Conservation (phyloP, 495 filamentous ascomycete genomes). For the Trichoderma asperelloides region DNA sequence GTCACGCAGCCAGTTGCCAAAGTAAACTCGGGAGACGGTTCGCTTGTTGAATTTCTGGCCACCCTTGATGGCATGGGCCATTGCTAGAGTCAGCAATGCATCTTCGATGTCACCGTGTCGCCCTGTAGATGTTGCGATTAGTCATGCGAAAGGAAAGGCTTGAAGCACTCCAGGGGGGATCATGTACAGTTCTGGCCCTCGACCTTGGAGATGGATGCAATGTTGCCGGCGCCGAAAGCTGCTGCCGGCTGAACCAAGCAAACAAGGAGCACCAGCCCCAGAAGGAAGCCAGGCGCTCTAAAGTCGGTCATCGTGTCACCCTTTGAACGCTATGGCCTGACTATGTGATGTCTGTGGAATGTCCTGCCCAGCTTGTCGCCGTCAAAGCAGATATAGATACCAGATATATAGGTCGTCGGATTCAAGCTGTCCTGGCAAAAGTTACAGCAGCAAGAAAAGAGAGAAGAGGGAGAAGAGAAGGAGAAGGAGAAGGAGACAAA, state of each 20-base stretch:
- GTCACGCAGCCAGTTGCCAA: constrained; percentile 88
- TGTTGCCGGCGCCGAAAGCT: constrained; percentile 86
- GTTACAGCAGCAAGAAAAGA: not conserved
- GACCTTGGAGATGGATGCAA: constrained; percentile 62
- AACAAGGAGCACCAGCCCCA: constrained; percentile 46
- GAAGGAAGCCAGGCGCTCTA: constrained; percentile 33
- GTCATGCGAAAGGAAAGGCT: not conserved
- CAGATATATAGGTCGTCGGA: not conserved
- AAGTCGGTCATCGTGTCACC: constrained; percentile 29
- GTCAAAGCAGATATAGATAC: not conserved
- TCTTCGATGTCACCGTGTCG: constrained; percentile 97
- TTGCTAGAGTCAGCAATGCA: constrained; percentile 62
- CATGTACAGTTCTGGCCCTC: constrained; percentile 68
- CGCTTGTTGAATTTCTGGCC: constrained; percentile 83
- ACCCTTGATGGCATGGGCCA: constrained; percentile 61
- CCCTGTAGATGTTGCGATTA: constrained; percentile 35
- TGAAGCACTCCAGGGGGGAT: not conserved
- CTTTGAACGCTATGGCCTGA: not conserved
- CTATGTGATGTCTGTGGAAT: not conserved
- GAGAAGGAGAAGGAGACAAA: not conserved
- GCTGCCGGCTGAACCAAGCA: constrained; percentile 49
- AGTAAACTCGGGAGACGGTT: constrained; percentile 74
- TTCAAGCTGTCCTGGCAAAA: not conserved
- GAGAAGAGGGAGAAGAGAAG: not conserved
- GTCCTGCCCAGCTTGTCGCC: not conserved